These are phyloP conservation scores for Haplosporangium sp. DNA, from an alignment of 371 early-diverging fungal species.

Conservation along the genomic window DNA sequence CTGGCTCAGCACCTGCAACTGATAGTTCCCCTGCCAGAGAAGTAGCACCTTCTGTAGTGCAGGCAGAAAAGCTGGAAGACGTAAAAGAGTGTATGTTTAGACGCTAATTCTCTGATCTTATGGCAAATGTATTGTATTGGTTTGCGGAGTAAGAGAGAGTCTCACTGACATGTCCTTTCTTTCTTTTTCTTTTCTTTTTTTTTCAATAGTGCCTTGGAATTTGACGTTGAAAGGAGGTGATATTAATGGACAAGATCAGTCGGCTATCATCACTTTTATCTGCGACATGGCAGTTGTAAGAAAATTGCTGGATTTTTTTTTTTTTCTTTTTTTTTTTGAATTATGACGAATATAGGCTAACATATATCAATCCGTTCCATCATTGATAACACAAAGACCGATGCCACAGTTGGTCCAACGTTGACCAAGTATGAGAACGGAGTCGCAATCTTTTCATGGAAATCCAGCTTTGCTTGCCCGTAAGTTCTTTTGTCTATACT, in stretches of 20 bases:
- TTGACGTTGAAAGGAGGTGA: slow-evolving; percentile 49
- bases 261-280: slow-evolving; percentile 46
- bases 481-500: slow-evolving; percentile 1
- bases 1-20: slow-evolving; percentile 38
- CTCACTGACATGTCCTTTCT: slow-evolving; percentile 1
- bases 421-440: slow-evolving; percentile 26
- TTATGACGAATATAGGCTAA: neutral
- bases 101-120: neutral
- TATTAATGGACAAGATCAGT: slow-evolving; percentile 33
- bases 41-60: slow-evolving; percentile 26
- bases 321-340: too few species aligned
- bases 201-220: slow-evolving; percentile 45
- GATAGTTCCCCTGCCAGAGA: slow-evolving; percentile 32
- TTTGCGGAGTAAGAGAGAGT: too few species aligned
- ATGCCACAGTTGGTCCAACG: slow-evolving; percentile 16
- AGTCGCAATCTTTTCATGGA: slow-evolving; percentile 38
- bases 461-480: slow-evolving; percentile 44
- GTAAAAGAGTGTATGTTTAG: slow-evolving; percentile 34
- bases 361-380: neutral
- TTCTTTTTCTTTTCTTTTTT: neutral
- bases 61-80: slow-evolving; percentile 23
- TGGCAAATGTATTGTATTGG: neutral
- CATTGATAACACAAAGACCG: slow-evolving; percentile 15
- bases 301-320: neutral
- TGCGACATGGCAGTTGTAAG: slow-evolving; percentile 41